Percentiles rank a stretch among this genome's conserved stretches.
Evolutionary conservation across 73 alveolate species (phyloP).

Genomic region (Stentor coeruleus): DNA sequence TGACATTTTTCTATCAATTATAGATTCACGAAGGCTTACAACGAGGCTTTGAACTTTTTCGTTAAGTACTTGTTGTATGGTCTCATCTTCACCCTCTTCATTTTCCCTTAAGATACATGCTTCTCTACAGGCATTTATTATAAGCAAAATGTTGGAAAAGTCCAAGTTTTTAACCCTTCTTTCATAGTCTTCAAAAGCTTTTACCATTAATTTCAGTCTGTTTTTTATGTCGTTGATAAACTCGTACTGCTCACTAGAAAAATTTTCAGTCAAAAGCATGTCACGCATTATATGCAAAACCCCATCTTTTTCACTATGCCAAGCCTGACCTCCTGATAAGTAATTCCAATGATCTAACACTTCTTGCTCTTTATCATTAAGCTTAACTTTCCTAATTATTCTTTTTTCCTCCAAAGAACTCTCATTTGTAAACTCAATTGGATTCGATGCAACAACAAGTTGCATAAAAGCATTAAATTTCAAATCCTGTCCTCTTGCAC

Average conservation of each 20-base stretch:
- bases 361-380: not conserved
- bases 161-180: not conserved
- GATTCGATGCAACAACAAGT: not conserved
- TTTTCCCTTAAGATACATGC: not conserved
- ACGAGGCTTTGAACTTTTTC: not conserved
- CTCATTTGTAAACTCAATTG: not conserved
- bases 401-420: not conserved
- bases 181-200: not conserved
- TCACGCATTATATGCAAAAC: constrained; percentile 8
- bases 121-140: not conserved
- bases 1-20: constrained; percentile 1
- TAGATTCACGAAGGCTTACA: not conserved
- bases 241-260: not conserved
- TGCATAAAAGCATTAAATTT: not conserved
- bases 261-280: not conserved
- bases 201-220: not conserved
- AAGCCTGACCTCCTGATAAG: constrained; percentile 1
- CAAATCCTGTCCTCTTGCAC: not conserved
- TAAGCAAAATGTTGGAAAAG: constrained; percentile 1
- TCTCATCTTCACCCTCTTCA: not conserved
- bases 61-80: not conserved
- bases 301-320: constrained; percentile 16
- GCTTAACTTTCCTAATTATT: too few relatives aligned
- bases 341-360: not conserved
- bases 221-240: not conserved